phyloP scores from a whole-genome alignment of 2,329 filamentous ascomycete species.

The Fusarium goolgardi region DNA sequence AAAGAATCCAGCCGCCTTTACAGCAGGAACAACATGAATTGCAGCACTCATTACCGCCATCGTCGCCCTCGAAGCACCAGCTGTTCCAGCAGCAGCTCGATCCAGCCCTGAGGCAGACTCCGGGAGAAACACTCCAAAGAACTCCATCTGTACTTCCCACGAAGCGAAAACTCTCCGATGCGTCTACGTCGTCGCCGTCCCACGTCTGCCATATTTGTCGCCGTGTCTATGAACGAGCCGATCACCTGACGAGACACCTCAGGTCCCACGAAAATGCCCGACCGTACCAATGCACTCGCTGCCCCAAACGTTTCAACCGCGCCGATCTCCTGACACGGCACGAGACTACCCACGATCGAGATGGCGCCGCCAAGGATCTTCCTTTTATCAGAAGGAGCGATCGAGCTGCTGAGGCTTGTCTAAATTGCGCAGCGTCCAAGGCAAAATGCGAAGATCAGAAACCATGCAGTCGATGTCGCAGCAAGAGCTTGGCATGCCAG shows the following conservation, averaged over 20 bases:
- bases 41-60: slow-evolving; percentile 30
- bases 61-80: slow-evolving; percentile 34
- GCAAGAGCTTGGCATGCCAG: slow-evolving; percentile 43
- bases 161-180: slow-evolving; percentile 46
- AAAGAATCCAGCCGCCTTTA: slow-evolving; percentile 24
- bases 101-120: slow-evolving; percentile 29
- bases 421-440: slow-evolving; percentile 46
- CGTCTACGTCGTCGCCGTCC: slow-evolving; percentile 42
- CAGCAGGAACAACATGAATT: slow-evolving; percentile 37
- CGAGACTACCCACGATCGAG: slow-evolving; percentile 46
- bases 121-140: slow-evolving; percentile 24
- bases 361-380: slow-evolving; percentile 44
- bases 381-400: slow-evolving; percentile 46
- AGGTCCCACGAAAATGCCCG: slow-evolving; percentile 46
- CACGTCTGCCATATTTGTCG: slow-evolving; percentile 47
- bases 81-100: slow-evolving; percentile 36
- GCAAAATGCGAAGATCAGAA: slow-evolving; percentile 47
- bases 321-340: slow-evolving; percentile 45
- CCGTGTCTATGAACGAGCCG: slow-evolving; percentile 46
- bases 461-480: slow-evolving; percentile 45
- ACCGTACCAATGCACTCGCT: slow-evolving; percentile 46
- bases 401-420: slow-evolving; percentile 44
- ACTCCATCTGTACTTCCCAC: slow-evolving; percentile 30
- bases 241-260: slow-evolving; percentile 45
- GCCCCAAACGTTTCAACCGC: slow-evolving; percentile 46